Conservation (phyloP, 2,329 filamentous ascomycete genomes). For the Geosmithia putterillii region DNA sequence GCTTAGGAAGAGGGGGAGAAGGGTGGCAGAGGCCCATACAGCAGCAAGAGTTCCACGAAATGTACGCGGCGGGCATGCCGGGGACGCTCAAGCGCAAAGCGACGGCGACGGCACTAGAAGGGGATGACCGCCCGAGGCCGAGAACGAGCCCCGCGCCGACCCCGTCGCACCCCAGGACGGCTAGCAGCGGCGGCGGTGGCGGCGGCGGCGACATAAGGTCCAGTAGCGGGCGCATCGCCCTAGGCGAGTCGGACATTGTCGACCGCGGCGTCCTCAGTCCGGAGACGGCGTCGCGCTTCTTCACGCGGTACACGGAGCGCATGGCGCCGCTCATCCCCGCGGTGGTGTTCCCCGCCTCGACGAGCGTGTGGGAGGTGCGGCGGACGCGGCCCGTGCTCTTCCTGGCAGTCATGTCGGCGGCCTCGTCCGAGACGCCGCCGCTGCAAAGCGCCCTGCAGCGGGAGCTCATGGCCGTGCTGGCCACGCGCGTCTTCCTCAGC, state of each 20-base stretch:
- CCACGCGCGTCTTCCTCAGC: slow-evolving; percentile 60
- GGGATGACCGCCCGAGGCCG: too few relatives aligned
- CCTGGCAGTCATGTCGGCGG: slow-evolving; percentile 55
- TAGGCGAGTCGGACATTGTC: slow-evolving; percentile 39
- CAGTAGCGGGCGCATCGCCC: too few relatives aligned
- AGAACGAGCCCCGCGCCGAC: too few relatives aligned
- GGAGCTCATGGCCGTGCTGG: slow-evolving; percentile 61
- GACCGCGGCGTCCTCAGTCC: slow-evolving; percentile 47
- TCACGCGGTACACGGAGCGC: slow-evolving; percentile 43
- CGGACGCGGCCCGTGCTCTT: slow-evolving; percentile 53
- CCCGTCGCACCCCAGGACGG: too few relatives aligned
- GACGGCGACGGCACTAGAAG: too few relatives aligned
- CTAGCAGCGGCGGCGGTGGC: too few relatives aligned
- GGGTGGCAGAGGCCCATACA: too few relatives aligned
- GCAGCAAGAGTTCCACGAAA: too few relatives aligned
- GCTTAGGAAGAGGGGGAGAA: too few relatives aligned
- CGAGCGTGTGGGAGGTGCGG: slow-evolving; percentile 42
- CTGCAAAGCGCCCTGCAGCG: slow-evolving; percentile 51
- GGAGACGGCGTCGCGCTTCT: slow-evolving; percentile 41
- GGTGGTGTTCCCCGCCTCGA: slow-evolving; percentile 44
- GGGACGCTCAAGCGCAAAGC: too few relatives aligned
- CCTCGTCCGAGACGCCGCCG: slow-evolving; percentile 42
- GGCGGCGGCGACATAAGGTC: too few relatives aligned
- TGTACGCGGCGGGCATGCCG: too few relatives aligned
- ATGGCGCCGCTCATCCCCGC: slow-evolving; percentile 51